Conservation (phyloP, 805 yeast genomes). For the Clavispora carvajalis region DNA sequence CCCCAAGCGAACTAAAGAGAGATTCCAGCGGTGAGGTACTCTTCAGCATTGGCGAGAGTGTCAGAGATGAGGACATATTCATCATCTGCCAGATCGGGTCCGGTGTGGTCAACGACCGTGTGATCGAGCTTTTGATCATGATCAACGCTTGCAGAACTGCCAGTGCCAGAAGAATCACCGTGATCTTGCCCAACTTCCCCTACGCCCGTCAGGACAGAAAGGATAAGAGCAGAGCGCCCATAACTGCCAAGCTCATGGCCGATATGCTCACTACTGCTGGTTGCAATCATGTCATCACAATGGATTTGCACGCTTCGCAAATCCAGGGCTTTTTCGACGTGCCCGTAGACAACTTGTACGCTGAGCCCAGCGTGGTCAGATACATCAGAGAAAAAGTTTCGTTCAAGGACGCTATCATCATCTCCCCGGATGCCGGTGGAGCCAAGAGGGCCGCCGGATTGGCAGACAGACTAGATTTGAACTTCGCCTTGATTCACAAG, state of each 20-base stretch:
- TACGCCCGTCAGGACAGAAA: slow-evolving; percentile 88
- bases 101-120: slow-evolving; percentile 68
- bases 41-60: slow-evolving; percentile 74
- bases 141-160: slow-evolving; percentile 81
- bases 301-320: slow-evolving; percentile 87
- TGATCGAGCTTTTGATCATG: slow-evolving; percentile 70
- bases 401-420: slow-evolving; percentile 60
- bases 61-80: slow-evolving; percentile 79
- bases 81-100: slow-evolving; percentile 77
- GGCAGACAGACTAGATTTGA: slow-evolving; percentile 73
- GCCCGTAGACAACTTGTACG: slow-evolving; percentile 80
- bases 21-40: slow-evolving; percentile 72
- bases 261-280: slow-evolving; percentile 80
- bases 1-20: slow-evolving; percentile 59
- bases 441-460: slow-evolving; percentile 85
- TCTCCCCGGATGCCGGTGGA: slow-evolving; percentile 89
- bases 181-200: slow-evolving; percentile 77
- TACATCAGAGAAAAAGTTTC: slow-evolving; percentile 62
- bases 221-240: slow-evolving; percentile 81
- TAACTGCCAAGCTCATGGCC: slow-evolving; percentile 80
- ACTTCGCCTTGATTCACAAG: slow-evolving; percentile 80
- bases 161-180: slow-evolving; percentile 77
- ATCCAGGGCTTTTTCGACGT: slow-evolving; percentile 81
- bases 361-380: slow-evolving; percentile 76
- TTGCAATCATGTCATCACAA: slow-evolving; percentile 79